Evolutionary conservation across 805 yeast genomes (phyloP), one percentile per base, ranked within the genome.

Genomic region (Jamesozyma spencerorum): DNA sequence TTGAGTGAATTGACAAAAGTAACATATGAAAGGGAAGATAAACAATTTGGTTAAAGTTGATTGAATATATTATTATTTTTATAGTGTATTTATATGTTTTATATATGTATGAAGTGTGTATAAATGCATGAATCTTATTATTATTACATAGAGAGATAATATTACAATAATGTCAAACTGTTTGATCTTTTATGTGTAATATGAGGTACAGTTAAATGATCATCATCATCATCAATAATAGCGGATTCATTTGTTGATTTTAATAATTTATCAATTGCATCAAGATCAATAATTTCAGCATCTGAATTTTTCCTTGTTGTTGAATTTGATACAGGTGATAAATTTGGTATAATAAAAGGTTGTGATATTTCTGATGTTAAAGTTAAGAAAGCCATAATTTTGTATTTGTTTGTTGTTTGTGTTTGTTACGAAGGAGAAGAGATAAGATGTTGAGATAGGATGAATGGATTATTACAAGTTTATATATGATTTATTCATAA

Each of bases 261-360:
- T 32, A 31, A 35, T 28, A 31, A n/a, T 31, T 36, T 43, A 27
- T 45, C 44, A 12, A 42, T 18, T 12, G 32, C 36, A 18, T 45
- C 48, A 12, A 45, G 26, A n/a, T 31, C 45, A 3, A 28, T 34
- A 3, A 33, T 37, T 31, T 30, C 28, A 6, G 47, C 48, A 34
- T 47, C 49, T 11, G 62, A 57, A 48, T 57, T 58, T 43, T 57
- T 57, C 50, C 63, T 56, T 19, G 61, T 48, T n/a, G 45, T 29
- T 27, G 61, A 53, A 36, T 51, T 56, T 3, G 76, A 69, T 7
- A 69, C 69, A 28, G 85, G 85, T 1, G 85, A 77, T 35, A 78
- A 69, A 45, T 72, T 62, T 52, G 79, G 79, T 52, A 80, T 78
- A 40, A 80, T 70, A 52, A 79, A 79, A 49, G 87, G 85, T 59